Conservation (phyloP, 345 rosid species). For the Pelargonium nanum region DNA sequence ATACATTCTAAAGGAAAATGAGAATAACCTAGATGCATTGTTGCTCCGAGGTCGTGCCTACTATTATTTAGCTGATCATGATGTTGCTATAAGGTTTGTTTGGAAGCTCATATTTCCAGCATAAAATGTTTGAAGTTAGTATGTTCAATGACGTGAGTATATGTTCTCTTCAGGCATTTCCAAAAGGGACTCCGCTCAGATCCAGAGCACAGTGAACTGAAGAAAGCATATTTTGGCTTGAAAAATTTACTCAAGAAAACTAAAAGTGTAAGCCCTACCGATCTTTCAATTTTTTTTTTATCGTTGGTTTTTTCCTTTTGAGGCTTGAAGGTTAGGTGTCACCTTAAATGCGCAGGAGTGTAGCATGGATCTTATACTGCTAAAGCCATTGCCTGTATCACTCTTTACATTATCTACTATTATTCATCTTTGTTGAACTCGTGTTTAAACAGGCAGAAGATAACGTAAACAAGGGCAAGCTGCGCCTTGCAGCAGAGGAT, state of each 20-base stretch:
- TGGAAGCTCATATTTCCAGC: background rate
- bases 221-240: slow-evolving; percentile 92
- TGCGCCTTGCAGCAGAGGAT: slow-evolving; percentile 86
- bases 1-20: slow-evolving; percentile 78
- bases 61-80: slow-evolving; percentile 96
- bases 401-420: background rate
- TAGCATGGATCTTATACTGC: background rate
- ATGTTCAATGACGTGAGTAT: slow-evolving; percentile 5
- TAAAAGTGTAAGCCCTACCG: slow-evolving; percentile 57
- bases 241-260: slow-evolving; percentile 92
- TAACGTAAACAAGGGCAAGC: slow-evolving; percentile 74
- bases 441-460: slow-evolving; percentile 72
- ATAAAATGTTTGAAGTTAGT: background rate
- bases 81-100: slow-evolving; percentile 78
- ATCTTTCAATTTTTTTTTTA: slow-evolving; percentile 7
- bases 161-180: slow-evolving; percentile 58
- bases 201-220: slow-evolving; percentile 88
- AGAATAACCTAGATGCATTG: slow-evolving; percentile 73
- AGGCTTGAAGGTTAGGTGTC: background rate
- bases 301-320: background rate
- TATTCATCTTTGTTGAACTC: background rate
- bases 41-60: slow-evolving; percentile 97
- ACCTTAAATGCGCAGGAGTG: no score
- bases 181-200: slow-evolving; percentile 95
- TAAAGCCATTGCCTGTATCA: background rate